Evolutionary conservation across 176 grass and related monocot genomes (phyloP), one percentile per base, ranked within the genome.

Genomic region (Oryza meyeriana): DNA sequence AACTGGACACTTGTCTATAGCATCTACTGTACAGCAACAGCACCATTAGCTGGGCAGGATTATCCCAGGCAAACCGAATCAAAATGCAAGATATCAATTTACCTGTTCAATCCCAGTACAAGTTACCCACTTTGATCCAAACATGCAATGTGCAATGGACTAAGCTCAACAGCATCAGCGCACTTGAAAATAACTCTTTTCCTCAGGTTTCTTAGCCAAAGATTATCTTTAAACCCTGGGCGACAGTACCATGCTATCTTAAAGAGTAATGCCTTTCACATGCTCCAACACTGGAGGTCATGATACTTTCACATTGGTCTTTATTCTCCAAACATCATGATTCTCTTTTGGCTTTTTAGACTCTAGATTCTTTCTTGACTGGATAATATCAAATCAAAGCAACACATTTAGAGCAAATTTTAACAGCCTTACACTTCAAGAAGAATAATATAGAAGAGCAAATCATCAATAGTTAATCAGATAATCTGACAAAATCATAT

Each of bases 321-420:
- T 87, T 87, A 86, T 77, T 89, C 85, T 85, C 69, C 88, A 86
- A 79, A 81, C 27, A 93, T 89, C 87, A 89, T 74, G 72, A 69
- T 90, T 88, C 82, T 94, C 88, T 94, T 90, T 90, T 88, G 73
- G 67, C 79, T 86, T 83, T 93, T 88, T 84, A 86, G 70, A 74
- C 79, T 90, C 71, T 90, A 90, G 59, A 70, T 91, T 94, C 83
- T 84, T 90, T 94, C 69, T 88, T 90, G 81, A 94, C 92, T 94
- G 88, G 92, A 94, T 90, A 90, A 57, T 88, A 90, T 81, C 88
- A 88, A 88, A 86, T 65, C 65, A 88, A 88, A 90, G 38, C 86
- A 90, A 69, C 67, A 90, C 45, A 34, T 94, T 94, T 55, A 94
- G 88, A 94, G 69, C 61, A 82, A 69, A 83, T 80, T 76, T 71